Conservation (phyloP, 352 stramenopile species). For the Phytophthora megakarya region DNA sequence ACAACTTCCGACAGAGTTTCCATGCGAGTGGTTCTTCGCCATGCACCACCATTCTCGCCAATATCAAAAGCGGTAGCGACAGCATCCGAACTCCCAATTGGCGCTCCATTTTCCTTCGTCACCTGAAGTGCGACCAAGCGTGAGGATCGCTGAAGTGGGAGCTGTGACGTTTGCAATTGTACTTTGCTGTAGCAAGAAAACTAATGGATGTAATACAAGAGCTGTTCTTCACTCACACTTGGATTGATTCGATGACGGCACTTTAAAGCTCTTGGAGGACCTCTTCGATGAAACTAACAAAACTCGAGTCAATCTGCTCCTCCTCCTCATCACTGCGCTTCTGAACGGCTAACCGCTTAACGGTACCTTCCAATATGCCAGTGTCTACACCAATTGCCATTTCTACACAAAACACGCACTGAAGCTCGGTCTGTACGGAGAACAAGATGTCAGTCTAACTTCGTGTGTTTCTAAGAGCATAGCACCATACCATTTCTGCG, state of each 20-base stretch:
- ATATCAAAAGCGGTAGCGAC: constrained; percentile 62
- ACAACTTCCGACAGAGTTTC: constrained; percentile 73
- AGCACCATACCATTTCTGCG: constrained; percentile 70
- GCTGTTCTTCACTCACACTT: constrained; percentile 27
- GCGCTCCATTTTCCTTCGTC: constrained; percentile 71
- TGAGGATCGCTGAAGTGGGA: constrained; percentile 9
- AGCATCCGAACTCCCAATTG: constrained; percentile 71
- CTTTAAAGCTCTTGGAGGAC: constrained; percentile 71
- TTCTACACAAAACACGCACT: constrained; percentile 86
- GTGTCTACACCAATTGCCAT: constrained; percentile 69
- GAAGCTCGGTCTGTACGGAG: constrained; percentile 60
- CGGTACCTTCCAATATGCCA: constrained; percentile 57
- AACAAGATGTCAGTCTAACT: constrained; percentile 9
- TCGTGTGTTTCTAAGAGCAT: neutral
- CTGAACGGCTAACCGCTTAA: constrained; percentile 78
- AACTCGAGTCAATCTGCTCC: constrained; percentile 84
- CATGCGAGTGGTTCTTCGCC: constrained; percentile 56
- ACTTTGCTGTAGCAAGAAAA: constrained; percentile 25
- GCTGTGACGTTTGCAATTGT: constrained; percentile 21
- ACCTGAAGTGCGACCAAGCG: constrained; percentile 54
- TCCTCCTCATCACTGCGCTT: constrained; percentile 61
- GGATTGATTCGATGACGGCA: constrained; percentile 27
- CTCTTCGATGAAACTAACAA: constrained; percentile 85
- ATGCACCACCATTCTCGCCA: constrained; percentile 64
- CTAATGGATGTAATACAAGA: constrained; percentile 35